A percentile compares a stretch with the other conserved stretches of the same genome.
phyloP scores from a whole-genome alignment of 1,139 yeast species.

The Pneumocystis wakefieldiae region DNA sequence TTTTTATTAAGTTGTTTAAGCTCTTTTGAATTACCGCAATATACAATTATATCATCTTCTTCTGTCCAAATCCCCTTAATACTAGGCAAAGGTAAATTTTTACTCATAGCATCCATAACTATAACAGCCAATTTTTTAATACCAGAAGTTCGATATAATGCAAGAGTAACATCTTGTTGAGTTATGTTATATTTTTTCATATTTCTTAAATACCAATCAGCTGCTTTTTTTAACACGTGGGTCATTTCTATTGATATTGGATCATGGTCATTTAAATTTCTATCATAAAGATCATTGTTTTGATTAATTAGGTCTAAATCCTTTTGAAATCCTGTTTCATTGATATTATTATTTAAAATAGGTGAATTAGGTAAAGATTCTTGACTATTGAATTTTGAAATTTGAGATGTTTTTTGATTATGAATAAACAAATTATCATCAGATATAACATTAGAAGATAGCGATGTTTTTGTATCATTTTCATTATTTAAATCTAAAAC shows the following conservation, averaged over 20 bases:
- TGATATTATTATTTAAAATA: not conserved
- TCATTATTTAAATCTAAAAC: not conserved
- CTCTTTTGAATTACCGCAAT: not conserved
- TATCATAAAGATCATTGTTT: not conserved
- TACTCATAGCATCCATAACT: conserved; percentile 6
- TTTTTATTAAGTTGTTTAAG: not conserved
- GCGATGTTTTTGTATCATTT: not conserved
- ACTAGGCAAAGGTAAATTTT: conserved; percentile 5
- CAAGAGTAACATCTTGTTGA: conserved; percentile 5
- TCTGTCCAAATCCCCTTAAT: conserved; percentile 8
- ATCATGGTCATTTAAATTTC: not conserved
- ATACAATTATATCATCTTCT: conserved; percentile 5
- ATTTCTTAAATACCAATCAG: not conserved
- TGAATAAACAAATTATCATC: not conserved
- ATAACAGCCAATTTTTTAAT: conserved; percentile 5
- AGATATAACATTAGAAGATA: not conserved
- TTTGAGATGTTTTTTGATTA: not conserved
- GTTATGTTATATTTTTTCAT: conserved; percentile 3
- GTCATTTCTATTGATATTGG: not conserved
- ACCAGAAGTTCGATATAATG: conserved; percentile 7
- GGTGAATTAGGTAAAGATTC: not conserved
- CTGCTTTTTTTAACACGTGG: not conserved
- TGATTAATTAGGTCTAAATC: not conserved
- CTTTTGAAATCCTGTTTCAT: not conserved
- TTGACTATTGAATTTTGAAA: not conserved